Conservation (phyloP, 495 filamentous ascomycete genomes). For the Pyrenopolyporus hunteri region DNA sequence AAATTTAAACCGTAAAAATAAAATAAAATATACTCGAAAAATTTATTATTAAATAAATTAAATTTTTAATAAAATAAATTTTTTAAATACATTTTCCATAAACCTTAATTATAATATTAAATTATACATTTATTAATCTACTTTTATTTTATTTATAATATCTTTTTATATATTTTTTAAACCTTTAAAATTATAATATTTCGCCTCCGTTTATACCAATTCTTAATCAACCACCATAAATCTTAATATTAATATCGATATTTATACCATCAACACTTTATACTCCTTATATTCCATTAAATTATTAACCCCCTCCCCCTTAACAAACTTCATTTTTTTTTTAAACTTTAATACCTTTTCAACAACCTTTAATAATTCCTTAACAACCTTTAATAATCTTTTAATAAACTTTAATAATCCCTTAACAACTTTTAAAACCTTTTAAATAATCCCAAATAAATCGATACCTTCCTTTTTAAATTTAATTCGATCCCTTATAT, state of each 20-base stretch:
- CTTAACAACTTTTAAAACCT: too few relatives aligned
- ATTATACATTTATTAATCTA: not conserved
- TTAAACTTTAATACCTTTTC: too few relatives aligned
- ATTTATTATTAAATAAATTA: not conserved
- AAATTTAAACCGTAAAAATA: not conserved
- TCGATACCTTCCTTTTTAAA: too few relatives aligned
- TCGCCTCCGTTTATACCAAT: not conserved
- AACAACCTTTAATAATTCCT: too few relatives aligned
- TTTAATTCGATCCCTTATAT: not conserved
- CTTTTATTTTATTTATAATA: not conserved
- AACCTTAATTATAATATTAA: not conserved
- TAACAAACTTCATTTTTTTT: too few relatives aligned
- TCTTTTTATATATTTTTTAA: not conserved
- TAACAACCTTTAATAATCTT: too few relatives aligned
- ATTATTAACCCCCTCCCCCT: too few relatives aligned
- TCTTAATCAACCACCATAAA: not conserved
- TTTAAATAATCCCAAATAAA: too few relatives aligned
- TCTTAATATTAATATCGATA: too few relatives aligned
- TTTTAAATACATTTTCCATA: not conserved
- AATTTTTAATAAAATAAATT: not conserved
- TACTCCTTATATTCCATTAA: too few relatives aligned
- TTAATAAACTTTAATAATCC: too few relatives aligned
- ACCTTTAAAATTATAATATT: not conserved
- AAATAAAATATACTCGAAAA: not conserved
- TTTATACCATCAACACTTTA: too few relatives aligned